Percentiles rank a stretch among this genome's conserved stretches.
Evolutionary conservation across 2,329 filamentous ascomycete genomes (phyloP).

Genomic region (Xylariaceae sp.): DNA sequence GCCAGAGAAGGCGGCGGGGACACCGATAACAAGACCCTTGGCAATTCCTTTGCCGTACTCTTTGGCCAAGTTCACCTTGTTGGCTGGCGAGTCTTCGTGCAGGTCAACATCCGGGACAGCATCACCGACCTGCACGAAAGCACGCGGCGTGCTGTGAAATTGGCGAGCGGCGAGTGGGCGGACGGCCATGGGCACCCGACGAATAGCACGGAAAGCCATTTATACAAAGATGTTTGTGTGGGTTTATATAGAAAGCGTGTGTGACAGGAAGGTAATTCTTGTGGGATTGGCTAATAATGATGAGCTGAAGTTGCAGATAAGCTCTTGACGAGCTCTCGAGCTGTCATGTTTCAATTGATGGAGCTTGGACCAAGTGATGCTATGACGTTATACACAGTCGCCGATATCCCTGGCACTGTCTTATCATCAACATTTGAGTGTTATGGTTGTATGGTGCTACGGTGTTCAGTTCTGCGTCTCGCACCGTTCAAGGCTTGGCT

Average conservation of each 20-base stretch:
- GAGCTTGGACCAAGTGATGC: conserved; percentile 7
- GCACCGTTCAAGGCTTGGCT: too few relatives aligned
- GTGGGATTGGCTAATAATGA: too few relatives aligned
- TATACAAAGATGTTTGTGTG: neutral
- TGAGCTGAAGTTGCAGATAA: neutral
- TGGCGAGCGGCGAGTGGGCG: conserved; percentile 38
- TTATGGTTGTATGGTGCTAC: neutral
- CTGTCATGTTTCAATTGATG: neutral
- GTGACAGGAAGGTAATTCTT: too few relatives aligned
- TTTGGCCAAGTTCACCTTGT: conserved; percentile 85
- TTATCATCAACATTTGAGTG: neutral
- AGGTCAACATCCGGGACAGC: conserved; percentile 78
- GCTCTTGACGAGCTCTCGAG: neutral
- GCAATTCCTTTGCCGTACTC: conserved; percentile 67
- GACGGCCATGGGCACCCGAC: conserved; percentile 25
- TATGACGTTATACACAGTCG: conserved; percentile 16
- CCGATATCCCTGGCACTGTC: neutral
- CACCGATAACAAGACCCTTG: conserved; percentile 83
- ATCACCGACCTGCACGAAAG: conserved; percentile 79
- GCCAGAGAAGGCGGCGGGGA: conserved; percentile 77
- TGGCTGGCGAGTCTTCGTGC: conserved; percentile 85
- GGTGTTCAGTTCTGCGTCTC: neutral
- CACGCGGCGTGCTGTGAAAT: conserved; percentile 71
- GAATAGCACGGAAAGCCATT: conserved; percentile 40
- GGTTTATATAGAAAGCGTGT: neutral